Evolutionary conservation across 495 filamentous ascomycete species (phyloP), one percentile per base, ranked within the genome.

Genomic region (Aspergillus asperescens): DNA sequence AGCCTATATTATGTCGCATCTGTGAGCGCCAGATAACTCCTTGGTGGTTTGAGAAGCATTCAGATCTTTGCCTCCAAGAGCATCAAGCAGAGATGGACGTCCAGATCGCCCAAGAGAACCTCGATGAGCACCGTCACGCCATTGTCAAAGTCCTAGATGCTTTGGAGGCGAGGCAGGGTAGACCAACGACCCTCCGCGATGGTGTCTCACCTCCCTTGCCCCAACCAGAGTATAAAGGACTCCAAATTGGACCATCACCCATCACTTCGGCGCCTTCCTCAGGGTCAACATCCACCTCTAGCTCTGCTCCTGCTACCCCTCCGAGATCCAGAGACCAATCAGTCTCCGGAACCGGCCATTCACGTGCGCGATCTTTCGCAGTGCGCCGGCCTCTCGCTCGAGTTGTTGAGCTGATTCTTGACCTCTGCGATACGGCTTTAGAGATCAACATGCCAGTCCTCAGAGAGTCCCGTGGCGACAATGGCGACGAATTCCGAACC

Each of bases 41-140:
- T 13, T 98, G 93, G 93, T 97, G 93, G 94, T 98, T 98, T 60
- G 91, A 96, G 68, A 97, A 96, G 67, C 93, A 98, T 63, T 95
- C 93, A 0, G 93, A 98, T 56, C 78, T 96, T 8, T 98, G 93
- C 63, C 74, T 95, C 47, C 89, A 96, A 65, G 93, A 98, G 64
- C 93, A 98, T 66, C 83, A 86, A 39, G 92, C 94, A 1, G 93
- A 98, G 66, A 92, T 95, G 86, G 92, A 96, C 51, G 91, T 98
- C 9, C 91, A 96, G 61, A 81, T 96, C 68, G 84, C 89, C 24
- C 93, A 98, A 63, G 93, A 98, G 61, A 87, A 81, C 56, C 76
- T 98, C 34, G 86, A 82, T n/a, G 91, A 97, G 64, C 93, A 97
- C 67, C 86, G 93, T 5, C 89, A 92, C 67, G 78, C 86, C n/a